Percentiles rank a stretch among this genome's conserved stretches.
Conservation (phyloP, 495 filamentous ascomycete species). For the Xylaria flabelliformis region DNA sequence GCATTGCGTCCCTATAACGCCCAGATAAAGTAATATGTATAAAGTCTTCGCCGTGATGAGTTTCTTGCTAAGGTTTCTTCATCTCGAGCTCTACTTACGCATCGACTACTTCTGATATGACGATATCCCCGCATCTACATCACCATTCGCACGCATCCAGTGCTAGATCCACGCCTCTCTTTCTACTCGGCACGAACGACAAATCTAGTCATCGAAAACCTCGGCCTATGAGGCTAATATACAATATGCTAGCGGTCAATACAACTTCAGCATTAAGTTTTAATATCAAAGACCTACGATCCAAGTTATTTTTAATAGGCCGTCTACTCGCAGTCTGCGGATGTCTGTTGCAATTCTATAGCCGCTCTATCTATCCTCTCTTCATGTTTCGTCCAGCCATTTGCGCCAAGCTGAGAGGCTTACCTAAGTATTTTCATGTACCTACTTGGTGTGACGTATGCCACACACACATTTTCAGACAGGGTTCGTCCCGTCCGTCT, state of each 20-base stretch:
- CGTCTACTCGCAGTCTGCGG: neutral
- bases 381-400: neutral
- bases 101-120: too few species aligned
- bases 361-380: neutral
- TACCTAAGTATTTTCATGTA: neutral
- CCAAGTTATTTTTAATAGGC: neutral
- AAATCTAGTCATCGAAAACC: neutral
- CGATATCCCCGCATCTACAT: neutral
- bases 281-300: neutral
- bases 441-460: conserved; percentile 8
- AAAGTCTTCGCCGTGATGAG: neutral
- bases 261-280: too few species aligned
- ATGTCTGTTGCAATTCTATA: neutral
- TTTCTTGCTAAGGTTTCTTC: neutral
- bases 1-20: too few species aligned
- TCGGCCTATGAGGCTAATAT: neutral
- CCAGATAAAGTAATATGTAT: neutral
- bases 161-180: neutral
- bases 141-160: neutral
- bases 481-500: conserved; percentile 11
- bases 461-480: neutral
- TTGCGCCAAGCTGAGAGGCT: neutral
- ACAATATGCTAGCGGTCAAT: too few species aligned
- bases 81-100: neutral
- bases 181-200: neutral